A percentile compares a stretch with the other conserved stretches of the same genome.
Evolutionary conservation across 2,329 filamentous ascomycete genomes (phyloP).

Genomic region (Aspergillus fructus): DNA sequence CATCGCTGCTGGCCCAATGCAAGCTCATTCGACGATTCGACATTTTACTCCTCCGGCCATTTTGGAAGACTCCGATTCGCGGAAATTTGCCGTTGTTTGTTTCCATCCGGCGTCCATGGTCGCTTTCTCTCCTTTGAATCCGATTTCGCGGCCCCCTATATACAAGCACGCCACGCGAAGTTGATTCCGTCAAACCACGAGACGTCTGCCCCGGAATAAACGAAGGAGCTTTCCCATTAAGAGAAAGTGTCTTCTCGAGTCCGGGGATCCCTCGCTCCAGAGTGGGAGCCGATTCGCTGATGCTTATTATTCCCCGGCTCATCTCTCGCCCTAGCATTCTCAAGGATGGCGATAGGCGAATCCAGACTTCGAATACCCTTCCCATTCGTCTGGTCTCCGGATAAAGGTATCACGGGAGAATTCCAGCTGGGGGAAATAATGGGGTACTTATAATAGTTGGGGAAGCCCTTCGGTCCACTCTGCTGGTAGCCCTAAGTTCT

Average conservation of each 20-base stretch:
- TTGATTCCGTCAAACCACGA: not conserved
- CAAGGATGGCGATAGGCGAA: not conserved
- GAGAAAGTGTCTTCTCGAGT: not conserved
- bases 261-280: not conserved
- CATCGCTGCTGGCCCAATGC: not conserved
- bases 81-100: slow-evolving; percentile 4
- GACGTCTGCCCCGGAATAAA: slow-evolving; percentile 3
- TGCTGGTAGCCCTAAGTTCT: not conserved
- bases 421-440: not conserved
- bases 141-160: not conserved
- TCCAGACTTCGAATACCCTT: not conserved
- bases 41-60: too few species aligned
- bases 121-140: not conserved
- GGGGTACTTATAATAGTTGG: not conserved
- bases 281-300: slow-evolving; percentile 4
- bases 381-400: not conserved
- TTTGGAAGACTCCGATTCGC: not conserved
- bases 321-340: slow-evolving; percentile 2
- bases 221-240: slow-evolving; percentile 1
- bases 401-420: not conserved
- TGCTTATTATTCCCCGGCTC: slow-evolving; percentile 4
- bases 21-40: not conserved
- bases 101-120: not conserved
- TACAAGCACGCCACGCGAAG: not conserved
- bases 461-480: not conserved